Evolutionary conservation across 2,329 filamentous ascomycete species (phyloP).

Genomic region (Alternaria metachromatica): DNA sequence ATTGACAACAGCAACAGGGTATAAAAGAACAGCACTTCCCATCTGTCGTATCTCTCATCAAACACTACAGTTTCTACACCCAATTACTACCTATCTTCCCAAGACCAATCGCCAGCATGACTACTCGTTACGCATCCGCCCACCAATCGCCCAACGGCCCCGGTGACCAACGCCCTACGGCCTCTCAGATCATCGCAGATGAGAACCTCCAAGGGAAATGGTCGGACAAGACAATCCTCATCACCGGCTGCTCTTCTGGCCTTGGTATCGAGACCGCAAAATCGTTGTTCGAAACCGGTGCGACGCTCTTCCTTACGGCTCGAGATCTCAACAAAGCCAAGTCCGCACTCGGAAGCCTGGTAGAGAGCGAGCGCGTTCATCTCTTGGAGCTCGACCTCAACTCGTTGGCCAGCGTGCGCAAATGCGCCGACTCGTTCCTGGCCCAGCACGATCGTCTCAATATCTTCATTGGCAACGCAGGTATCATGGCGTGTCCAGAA

Average conservation of each 20-base stretch:
- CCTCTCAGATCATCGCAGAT: conserved; percentile 49
- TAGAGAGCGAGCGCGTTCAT: conserved; percentile 22
- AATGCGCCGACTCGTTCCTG: conserved; percentile 28
- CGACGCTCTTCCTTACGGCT: conserved; percentile 54
- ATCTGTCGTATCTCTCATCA: background rate
- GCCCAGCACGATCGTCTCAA: conserved; percentile 24
- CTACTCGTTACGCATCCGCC: conserved; percentile 12
- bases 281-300: conserved; percentile 56
- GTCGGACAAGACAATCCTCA: conserved; percentile 30
- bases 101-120: background rate
- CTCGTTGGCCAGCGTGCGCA: conserved; percentile 24
- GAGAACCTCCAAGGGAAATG: conserved; percentile 29
- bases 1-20: background rate
- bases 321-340: conserved; percentile 35
- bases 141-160: conserved; percentile 36
- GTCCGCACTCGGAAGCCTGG: conserved; percentile 30
- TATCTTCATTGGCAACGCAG: conserved; percentile 28
- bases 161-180: conserved; percentile 52
- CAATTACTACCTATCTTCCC: background rate
- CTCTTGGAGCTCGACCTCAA: conserved; percentile 35
- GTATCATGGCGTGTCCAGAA: conserved; percentile 33
- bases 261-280: conserved; percentile 38
- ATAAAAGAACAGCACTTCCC: background rate
- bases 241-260: conserved; percentile 34
- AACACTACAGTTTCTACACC: background rate